These are phyloP conservation scores for Platanthera guangdongensis DNA, from an alignment of 106 monocot species.

Conservation along the genomic window DNA sequence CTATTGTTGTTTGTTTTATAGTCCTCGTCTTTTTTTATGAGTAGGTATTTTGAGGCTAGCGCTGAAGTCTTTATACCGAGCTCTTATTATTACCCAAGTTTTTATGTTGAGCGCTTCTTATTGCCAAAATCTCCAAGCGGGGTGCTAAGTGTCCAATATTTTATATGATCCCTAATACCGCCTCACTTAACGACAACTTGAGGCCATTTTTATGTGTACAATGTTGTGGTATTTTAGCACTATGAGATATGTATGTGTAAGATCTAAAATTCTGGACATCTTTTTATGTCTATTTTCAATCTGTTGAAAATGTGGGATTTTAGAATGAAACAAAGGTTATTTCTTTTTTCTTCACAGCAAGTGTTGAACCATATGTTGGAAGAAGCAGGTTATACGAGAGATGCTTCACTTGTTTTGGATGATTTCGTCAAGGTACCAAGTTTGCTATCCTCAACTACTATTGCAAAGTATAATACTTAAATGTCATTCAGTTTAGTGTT, in stretches of 20 bases:
- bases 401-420: conserved; percentile 33
- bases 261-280: neutral
- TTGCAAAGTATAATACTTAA: neutral
- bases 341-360: conserved; percentile 28
- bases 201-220: too few relatives aligned
- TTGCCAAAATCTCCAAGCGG: too few relatives aligned
- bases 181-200: too few relatives aligned
- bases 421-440: conserved; percentile 48
- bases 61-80: neutral
- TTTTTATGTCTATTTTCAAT: neutral
- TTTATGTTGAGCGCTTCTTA: neutral
- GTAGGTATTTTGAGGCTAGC: too few relatives aligned
- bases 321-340: neutral
- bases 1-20: too few relatives aligned
- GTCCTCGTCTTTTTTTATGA: too few relatives aligned
- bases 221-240: neutral
- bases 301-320: neutral
- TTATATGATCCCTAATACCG: too few relatives aligned
- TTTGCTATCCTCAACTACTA: neutral
- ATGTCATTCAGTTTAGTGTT: neutral
- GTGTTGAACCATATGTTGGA: conserved; percentile 50
- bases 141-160: too few relatives aligned
- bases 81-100: too few relatives aligned
- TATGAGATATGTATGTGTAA: neutral
- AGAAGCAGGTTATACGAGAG: conserved; percentile 53